phyloP scores from a whole-genome alignment of 164 flowering plant species.

The Piper longum region DNA sequence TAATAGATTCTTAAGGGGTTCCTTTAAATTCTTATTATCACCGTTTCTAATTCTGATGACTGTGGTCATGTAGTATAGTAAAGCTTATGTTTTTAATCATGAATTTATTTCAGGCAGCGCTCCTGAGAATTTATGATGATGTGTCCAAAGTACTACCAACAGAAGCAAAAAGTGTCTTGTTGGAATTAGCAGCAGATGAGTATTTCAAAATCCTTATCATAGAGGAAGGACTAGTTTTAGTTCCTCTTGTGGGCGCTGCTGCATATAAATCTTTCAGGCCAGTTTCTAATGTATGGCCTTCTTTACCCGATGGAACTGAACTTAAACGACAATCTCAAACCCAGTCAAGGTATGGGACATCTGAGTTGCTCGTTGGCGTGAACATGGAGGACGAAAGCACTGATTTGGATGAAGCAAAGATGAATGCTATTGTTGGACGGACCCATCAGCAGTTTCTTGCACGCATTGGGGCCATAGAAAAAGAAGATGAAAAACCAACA shows the following conservation, averaged over 20 bases:
- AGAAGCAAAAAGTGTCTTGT: constrained; percentile 57
- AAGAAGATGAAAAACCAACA: constrained; percentile 30
- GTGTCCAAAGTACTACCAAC: constrained; percentile 39
- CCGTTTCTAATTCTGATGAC: not conserved
- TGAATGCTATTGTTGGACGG: constrained; percentile 58
- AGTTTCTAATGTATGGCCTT: constrained; percentile 60
- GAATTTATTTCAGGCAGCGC: constrained; percentile 43
- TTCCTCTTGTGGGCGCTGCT: constrained; percentile 63
- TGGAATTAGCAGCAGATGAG: constrained; percentile 67
- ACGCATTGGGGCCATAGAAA: constrained; percentile 74
- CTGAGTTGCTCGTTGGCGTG: constrained; percentile 66
- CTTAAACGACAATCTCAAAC: constrained; percentile 33
- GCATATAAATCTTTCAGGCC: constrained; percentile 61
- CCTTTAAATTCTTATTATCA: no score
- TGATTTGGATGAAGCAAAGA: constrained; percentile 51
- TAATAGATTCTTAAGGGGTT: no score
- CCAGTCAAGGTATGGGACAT: constrained; percentile 68
- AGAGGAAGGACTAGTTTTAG: constrained; percentile 76
- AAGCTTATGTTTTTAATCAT: not conserved
- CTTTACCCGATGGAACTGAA: constrained; percentile 75
- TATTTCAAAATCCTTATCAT: constrained; percentile 56
- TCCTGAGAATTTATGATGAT: constrained; percentile 25
- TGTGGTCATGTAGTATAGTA: not conserved
- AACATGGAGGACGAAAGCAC: constrained; percentile 31
- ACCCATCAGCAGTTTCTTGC: constrained; percentile 77